Base-by-base conservation (phyloP, 768 basidiomycete genomes). In the Scleroderma bovista region DNA sequence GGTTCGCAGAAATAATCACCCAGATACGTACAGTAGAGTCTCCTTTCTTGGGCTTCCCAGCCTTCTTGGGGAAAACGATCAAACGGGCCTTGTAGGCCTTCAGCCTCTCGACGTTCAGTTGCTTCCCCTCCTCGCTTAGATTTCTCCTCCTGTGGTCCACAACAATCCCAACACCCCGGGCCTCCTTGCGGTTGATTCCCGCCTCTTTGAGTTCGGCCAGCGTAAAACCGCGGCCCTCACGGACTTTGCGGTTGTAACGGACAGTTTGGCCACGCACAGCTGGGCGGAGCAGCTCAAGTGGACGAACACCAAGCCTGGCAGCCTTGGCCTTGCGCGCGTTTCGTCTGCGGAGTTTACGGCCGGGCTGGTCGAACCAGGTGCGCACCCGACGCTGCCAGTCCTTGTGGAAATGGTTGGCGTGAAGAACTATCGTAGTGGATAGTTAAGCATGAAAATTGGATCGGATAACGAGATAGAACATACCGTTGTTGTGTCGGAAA, bases 301-400 rank as follows among this genome's bases (percentile, higher is more conserved):
- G 96, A 65, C 92, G 90, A 57, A 93, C 90, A 60, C 96, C 96
- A 50, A 96, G 86, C 53, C 82, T 69, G 41, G 92, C 81, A 50
- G 93, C 92, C 77, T 96, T 98, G 60, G 76, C 75, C 72, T 92
- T 86, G 73, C 96, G 90, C 39, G 93, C 92, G 42, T 77, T 84
- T 69, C 96, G 88, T 69, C 96, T 81, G 70, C 91, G 88, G 70
- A 93, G 88, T 76, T 98, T 98, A 69, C 90, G 88, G 44, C 94
- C 95, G 50, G 96, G 93, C 75, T 99, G 96, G 78, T 98, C 89
- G 70, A 98, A 98, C 94, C 94, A 93, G 67, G 92, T 95, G 72
- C 86, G 86, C 62, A 95, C 93, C 58, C 87, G 88, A 66, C 85
- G 80, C 73, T 98, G 95, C 94, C 94, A 98, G 71, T 98, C 94